These are phyloP conservation scores for Arthromyces matolae DNA, from an alignment of 768 basidiomycete genomes.

Conservation along the genomic window DNA sequence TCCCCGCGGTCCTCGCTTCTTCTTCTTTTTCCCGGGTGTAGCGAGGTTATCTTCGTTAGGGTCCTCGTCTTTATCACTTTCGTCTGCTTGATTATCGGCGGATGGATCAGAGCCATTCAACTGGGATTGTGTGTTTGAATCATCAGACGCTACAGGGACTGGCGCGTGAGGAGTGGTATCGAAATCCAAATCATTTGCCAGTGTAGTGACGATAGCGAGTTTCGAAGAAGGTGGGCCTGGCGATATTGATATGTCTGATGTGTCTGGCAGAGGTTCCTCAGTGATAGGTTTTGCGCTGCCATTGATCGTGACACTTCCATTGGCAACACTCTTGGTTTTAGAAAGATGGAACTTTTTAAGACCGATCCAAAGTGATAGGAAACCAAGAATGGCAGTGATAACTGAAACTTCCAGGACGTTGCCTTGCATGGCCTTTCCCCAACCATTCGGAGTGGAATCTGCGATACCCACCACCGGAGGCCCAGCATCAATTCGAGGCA, in stretches of 20 bases:
- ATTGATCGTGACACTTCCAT: background rate
- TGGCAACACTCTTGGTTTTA: background rate
- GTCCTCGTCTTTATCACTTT: conserved; percentile 50
- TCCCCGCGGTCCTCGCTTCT: conserved; percentile 36
- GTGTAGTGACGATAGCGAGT: background rate
- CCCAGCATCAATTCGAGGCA: background rate
- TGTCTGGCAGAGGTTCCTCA: too few relatives aligned
- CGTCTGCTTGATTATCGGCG: conserved; percentile 37
- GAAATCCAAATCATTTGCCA: too few relatives aligned
- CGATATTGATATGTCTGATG: too few relatives aligned
- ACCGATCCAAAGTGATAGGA: conserved; percentile 31
- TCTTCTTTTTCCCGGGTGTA: conserved; percentile 24
- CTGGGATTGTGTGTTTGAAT: background rate
- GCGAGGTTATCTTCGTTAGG: conserved; percentile 30
- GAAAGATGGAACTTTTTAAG: conserved; percentile 18
- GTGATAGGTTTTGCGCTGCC: conserved; percentile 1
- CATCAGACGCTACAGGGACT: background rate
- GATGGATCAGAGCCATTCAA: conserved; percentile 5
- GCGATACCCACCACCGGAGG: background rate
- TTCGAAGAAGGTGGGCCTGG: too few relatives aligned
- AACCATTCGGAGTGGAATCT: conserved; percentile 5
- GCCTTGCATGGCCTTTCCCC: conserved; percentile 11
- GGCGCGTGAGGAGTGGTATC: background rate
- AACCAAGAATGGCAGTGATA: conserved; percentile 23
- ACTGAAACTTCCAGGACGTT: conserved; percentile 23